Evolutionary conservation across 2,329 filamentous ascomycete genomes (phyloP), one percentile per base, ranked within the genome.

Genomic region (Penicillium sp.): DNA sequence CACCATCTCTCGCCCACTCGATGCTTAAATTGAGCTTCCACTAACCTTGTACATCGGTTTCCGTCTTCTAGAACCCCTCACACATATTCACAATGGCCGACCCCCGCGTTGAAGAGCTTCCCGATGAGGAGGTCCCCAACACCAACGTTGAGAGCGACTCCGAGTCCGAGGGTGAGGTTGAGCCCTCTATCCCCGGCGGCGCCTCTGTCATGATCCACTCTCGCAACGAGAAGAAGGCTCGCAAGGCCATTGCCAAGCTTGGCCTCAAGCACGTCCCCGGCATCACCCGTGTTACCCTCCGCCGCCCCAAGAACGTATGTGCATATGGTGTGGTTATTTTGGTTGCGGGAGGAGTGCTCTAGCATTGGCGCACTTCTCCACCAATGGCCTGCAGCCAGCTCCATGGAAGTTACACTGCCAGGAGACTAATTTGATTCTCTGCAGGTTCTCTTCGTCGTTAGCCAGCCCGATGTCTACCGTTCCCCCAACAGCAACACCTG

Each of bases 211-310:
- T 95, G 72, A 89, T 99, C 75, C 93, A 98, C 87, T 96, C 91
- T 76, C 92, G 95, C 80, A 98, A 98, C 84, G 95, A 99, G 90
- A 99, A 99, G 90, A 99, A 99, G 89, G 96, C 95, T 72, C 90
- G 95, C 82, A 99, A 99, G 87, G 92, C 93, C 74, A 96, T 99
- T 78, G 90, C 92, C 80, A 99, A 99, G 88, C 88, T 98, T 76
- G 93, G 96, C 77, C 84, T 99, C 77, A 95, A 91, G 85, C 92
- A 93, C 75, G 90, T 99, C 69, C 90, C 90, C 74, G 96, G 95
- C 77, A 99, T 99, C 81, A 99, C 95, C 74, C 89, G 95, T 76
- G 96, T 99, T 73, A 99, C 96, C 68, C 88, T 99, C 75, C 90
- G 95, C 81, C 87, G 96, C 80, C 96, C 96, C 73, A 99, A 99